Base-by-base conservation (phyloP, 2,329 filamentous ascomycete species). In the Xylariomycetidae sp. region DNA sequence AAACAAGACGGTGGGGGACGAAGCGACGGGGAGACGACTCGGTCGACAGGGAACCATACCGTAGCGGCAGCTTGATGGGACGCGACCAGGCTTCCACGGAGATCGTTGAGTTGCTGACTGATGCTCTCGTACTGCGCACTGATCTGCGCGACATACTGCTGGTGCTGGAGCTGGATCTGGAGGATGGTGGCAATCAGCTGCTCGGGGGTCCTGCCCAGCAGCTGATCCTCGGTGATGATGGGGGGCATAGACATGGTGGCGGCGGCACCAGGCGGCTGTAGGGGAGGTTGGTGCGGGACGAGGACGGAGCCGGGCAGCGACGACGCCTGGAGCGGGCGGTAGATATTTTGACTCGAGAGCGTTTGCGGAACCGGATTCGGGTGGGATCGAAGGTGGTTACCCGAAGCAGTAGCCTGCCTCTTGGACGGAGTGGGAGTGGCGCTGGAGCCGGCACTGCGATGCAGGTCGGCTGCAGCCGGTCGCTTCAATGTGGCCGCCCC, bases 161-260 rank as follows among this genome's bases (percentile, higher is more conserved):
- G 51, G 37, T 60, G 54, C 38, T 55, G 50, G 34, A 44, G 45
- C 31, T 60, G 58, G 28, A 60, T 49, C 40, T 56, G 46, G 22
- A 59, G 44, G 34, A 61, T 57, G 31, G 56, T 53, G 29, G 47
- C 44, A 33, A 61, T 50, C 35, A 61, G 52, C 40, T 61, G 54
- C 32, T 58, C 57, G 28, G 54, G 43, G 12, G 50, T 51, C 32
- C 49, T 54, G 34, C 49, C 53, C 19, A 49, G 39, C 23, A 59
- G 43, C 39, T 54, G 56, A 10, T 58, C 55, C 28, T 56, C 54
- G 39, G 52, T 56, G 29, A 57, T 28, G 36, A 43, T 31, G 29
- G 42, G 33, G 27, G 48, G 46, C 31, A 35, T 35, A 29, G 43
- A 44, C 31, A 45, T 29, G 40, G 48, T 48, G 31, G 42, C 38